phyloP scores from a whole-genome alignment of 306 rosid species.

The Lagenaria siceraria region DNA sequence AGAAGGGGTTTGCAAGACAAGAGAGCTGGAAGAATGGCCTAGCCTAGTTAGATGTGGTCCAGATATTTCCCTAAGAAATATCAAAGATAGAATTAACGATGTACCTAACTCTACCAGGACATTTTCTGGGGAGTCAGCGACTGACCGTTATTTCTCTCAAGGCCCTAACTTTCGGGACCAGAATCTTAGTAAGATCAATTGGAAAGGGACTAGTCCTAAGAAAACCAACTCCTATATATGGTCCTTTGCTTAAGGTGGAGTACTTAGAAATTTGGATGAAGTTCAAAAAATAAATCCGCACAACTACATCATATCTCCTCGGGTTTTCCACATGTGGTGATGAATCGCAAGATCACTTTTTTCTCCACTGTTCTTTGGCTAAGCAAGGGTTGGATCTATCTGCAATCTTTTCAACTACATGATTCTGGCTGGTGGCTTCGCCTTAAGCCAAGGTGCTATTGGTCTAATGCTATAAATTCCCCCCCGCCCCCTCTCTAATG shows the following conservation, averaged over 20 bases:
- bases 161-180: neutral
- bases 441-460: neutral
- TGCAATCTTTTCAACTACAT: neutral
- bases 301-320: neutral
- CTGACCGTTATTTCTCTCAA: neutral
- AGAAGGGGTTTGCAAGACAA: neutral
- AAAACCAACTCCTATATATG: neutral
- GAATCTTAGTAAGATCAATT: neutral
- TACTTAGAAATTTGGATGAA: neutral
- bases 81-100: neutral
- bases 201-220: neutral
- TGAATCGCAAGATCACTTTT: neutral
- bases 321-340: neutral
- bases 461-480: neutral
- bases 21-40: neutral
- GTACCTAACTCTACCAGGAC: neutral
- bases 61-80: neutral
- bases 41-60: neutral
- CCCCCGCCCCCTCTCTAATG: no score
- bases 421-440: neutral
- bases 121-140: neutral
- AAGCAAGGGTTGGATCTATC: neutral
- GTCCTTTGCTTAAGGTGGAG: neutral
- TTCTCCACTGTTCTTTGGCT: neutral
- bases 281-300: neutral